Conservation (phyloP, 768 basidiomycete species). For the Tricholoma flavovirens region DNA sequence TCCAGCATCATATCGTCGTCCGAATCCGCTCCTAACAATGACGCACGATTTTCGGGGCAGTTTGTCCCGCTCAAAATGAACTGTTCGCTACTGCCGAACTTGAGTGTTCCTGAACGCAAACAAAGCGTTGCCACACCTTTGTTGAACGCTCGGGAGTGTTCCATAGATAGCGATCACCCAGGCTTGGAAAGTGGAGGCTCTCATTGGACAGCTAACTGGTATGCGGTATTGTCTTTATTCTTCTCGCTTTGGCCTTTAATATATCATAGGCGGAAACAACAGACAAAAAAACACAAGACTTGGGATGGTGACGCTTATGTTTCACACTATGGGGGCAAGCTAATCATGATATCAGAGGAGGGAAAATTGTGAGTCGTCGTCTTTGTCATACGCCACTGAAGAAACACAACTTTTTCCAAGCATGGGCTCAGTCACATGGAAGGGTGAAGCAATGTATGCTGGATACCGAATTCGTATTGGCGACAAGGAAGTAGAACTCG, state of each 20-base stretch:
- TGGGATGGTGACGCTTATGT: constrained; percentile 82
- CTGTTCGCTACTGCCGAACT: constrained; percentile 16
- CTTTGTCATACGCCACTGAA: background rate
- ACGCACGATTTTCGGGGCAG: constrained; percentile 10
- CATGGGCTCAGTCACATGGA: constrained; percentile 58
- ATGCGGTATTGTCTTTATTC: background rate
- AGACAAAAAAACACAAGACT: constrained; percentile 72
- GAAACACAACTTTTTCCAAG: constrained; percentile 26
- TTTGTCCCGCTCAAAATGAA: constrained; percentile 20
- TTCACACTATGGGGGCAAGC: constrained; percentile 40
- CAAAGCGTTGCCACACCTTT: constrained; percentile 31
- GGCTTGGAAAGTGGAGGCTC: constrained; percentile 21
- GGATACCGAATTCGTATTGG: constrained; percentile 43
- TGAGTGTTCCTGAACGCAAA: constrained; percentile 14
- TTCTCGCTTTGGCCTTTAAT: background rate
- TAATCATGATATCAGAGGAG: constrained; percentile 62
- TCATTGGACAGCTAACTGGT: constrained; percentile 74
- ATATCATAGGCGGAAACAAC: constrained; percentile 59
- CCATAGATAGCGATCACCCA: constrained; percentile 9
- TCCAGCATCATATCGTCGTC: constrained; percentile 1
- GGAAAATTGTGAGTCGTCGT: constrained; percentile 55
- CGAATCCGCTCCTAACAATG: background rate
- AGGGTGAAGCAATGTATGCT: constrained; percentile 45
- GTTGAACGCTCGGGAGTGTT: constrained; percentile 12
- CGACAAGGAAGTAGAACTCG: constrained; percentile 59